Evolutionary conservation across 2,329 filamentous ascomycete species (phyloP), one percentile per base, ranked within the genome.

Genomic region (Ceratocystis huliohia): DNA sequence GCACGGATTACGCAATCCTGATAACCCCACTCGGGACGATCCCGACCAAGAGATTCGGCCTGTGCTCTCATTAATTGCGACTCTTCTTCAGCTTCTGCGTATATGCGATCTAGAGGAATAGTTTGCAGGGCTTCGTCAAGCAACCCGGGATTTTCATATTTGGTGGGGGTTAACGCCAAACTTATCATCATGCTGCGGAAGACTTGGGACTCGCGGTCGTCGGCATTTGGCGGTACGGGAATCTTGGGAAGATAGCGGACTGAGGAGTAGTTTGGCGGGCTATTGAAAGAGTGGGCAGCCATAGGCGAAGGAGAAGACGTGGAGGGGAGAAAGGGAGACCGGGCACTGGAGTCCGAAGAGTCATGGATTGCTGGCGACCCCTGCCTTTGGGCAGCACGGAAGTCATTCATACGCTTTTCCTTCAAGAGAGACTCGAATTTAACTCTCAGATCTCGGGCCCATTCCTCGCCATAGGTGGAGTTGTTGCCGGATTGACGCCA

Each of bases 1-100:
- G 93, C 90, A 70, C 89, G 84, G 73, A 97, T 88, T 66, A 96
- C 91, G 75, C 93, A 99, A 77, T 99, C 94, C 76, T 97, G 93
- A 74, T 97, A 96, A 67, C 92, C 93, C 93, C 93, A 97, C 78
- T 91, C 88, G 1, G 92, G 84, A 74, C 88, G 88, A 70, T 87
- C 89, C 66, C 88, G 85, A 22, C 89, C 89, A 78, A 96, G 86
- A 70, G 91, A 96, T 73, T 88, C 88, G 41, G 93, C 93, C 75
- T 96, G 87, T 44, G 91, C 94, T 73, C 88, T 85, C 71, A 96
- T 80, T 37, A 96, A 86, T 74, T 96, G 91, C 70, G 84, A 86
- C 76, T 97, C 92, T 74, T 97, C 93, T 74, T 97, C 91, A 64
- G 94, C 94, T 74, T 96, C 91, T 70, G 87, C 83, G 76, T 97